Evolutionary conservation across 768 basidiomycete species (phyloP).

Genomic region (Podaxis carcinomalis): DNA sequence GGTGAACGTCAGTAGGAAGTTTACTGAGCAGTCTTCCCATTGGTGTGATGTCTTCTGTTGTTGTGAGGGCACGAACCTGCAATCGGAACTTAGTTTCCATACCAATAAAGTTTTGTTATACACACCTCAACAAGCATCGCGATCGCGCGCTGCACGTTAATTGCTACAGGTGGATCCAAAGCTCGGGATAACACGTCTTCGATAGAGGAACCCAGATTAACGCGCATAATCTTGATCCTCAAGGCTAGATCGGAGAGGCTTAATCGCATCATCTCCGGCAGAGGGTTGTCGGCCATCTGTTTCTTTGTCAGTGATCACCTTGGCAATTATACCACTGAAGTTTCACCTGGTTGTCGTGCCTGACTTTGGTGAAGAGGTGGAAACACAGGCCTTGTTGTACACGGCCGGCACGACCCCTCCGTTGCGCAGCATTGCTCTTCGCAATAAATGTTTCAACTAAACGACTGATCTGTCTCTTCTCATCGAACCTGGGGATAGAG

Average conservation of each 20-base stretch:
- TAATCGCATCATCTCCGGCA: conserved; percentile 93
- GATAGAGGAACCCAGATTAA: conserved; percentile 79
- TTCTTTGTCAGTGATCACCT: conserved; percentile 3
- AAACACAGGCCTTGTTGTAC: conserved; percentile 89
- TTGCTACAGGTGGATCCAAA: conserved; percentile 79
- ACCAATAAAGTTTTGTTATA: neutral
- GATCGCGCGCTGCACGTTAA: conserved; percentile 90
- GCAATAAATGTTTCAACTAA: conserved; percentile 90
- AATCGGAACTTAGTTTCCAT: conserved; percentile 6
- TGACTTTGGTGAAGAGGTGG: conserved; percentile 87
- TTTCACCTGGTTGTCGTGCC: conserved; percentile 73
- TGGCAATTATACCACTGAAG: neutral
- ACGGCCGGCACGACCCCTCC: conserved; percentile 88
- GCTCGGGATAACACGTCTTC: conserved; percentile 87
- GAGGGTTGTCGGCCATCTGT: conserved; percentile 84
- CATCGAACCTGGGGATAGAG: conserved; percentile 67
- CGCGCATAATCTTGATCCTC: conserved; percentile 90
- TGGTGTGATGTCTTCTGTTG: conserved; percentile 87
- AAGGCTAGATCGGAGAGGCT: conserved; percentile 90
- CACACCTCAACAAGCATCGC: conserved; percentile 84
- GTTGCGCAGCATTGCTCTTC: conserved; percentile 85
- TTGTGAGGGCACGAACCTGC: conserved; percentile 82
- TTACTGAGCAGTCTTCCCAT: conserved; percentile 89
- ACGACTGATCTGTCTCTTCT: conserved; percentile 93
- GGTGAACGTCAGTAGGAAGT: conserved; percentile 92